Conservation (phyloP, 306 rosid genomes). For the Corylus americana region DNA sequence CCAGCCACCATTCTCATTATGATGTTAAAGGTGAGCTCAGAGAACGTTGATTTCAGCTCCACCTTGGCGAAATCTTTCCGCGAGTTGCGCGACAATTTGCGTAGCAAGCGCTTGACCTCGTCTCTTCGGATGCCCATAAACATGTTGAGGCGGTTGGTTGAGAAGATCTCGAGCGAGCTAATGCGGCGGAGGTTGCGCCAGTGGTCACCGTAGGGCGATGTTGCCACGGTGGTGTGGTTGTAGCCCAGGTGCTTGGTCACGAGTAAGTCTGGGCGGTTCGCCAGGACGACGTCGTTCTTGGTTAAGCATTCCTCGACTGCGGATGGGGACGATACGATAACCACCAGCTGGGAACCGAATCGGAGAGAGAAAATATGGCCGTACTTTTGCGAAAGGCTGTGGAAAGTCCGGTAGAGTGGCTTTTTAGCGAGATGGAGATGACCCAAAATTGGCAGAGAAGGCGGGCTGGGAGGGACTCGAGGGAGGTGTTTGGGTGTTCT, state of each 20-base stretch:
- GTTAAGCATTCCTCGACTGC: slow-evolving; percentile 67
- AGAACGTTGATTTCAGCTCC: slow-evolving; percentile 34
- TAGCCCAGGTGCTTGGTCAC: slow-evolving; percentile 6
- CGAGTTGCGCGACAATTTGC: slow-evolving; percentile 26
- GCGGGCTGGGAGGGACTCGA: slow-evolving; percentile 61
- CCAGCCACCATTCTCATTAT: slow-evolving; percentile 71
- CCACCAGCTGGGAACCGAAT: slow-evolving; percentile 33
- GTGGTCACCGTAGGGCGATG: slow-evolving; percentile 61
- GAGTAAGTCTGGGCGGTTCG: slow-evolving; percentile 37
- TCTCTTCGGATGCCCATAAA: slow-evolving; percentile 40
- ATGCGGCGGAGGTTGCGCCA: slow-evolving; percentile 89
- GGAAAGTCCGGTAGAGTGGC: slow-evolving; percentile 40
- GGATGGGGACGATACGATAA: slow-evolving; percentile 50
- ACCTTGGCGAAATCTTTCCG: slow-evolving; percentile 27
- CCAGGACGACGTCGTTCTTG: slow-evolving; percentile 58
- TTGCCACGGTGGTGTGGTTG: slow-evolving; percentile 33
- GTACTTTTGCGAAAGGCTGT: slow-evolving; percentile 38
- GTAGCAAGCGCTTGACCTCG: slow-evolving; percentile 41
- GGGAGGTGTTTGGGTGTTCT: slow-evolving; percentile 36
- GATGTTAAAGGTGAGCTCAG: slow-evolving; percentile 56
- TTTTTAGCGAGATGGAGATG: slow-evolving; percentile 50
- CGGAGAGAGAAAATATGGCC: slow-evolving; percentile 42
- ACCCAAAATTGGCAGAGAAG: slow-evolving; percentile 57
- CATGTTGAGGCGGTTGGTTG: slow-evolving; percentile 32
- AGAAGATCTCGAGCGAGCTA: slow-evolving; percentile 55